Evolutionary conservation across 2,329 filamentous ascomycete species (phyloP), one percentile per base, ranked within the genome.

Genomic region (Escovopsis sp.): DNA sequence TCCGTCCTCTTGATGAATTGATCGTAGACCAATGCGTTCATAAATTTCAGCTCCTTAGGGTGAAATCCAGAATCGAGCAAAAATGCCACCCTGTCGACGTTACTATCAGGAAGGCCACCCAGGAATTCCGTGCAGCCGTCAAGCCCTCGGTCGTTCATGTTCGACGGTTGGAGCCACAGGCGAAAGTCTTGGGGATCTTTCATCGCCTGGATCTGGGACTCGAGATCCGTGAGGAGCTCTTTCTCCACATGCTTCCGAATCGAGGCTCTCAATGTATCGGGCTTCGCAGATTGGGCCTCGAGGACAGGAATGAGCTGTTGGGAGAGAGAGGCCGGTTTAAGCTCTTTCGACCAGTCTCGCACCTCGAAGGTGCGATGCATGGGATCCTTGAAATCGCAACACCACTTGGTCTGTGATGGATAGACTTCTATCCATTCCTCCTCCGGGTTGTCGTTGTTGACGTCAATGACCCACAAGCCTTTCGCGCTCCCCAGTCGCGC

Each of bases 401-500:
- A 45, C 67, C 83, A 86, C 51, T 89, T 89, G 1, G 69, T 59
- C 46, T 89, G 85, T 1, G 80, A 85, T 0, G 65, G 67, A 43
- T 68, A 76, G 0, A 80, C 74, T 43, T 79, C 69, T 36, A 87
- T 82, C 80, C 79, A 84, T 12, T 76, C 59, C 0, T 64, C 54
- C 2, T 68, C 60, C 1, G 60, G 60, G 0, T 57, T 58, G 0
- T 48, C 49, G 1, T 59, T 53, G 26, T 72, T 67, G 0, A 66
- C 63, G 48, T 81, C 77, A 5, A 80, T 58, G 38, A 81, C 68
- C 83, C 82, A 88, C 49, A 88, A 66, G 0, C 84, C 85, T 56
- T 89, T 89, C 1, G 80, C 80, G 15, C 80, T 75, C 9, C 76
- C 80, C 33, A 88, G 72, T 1, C 85, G 72, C 2, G 67, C 82